Evolutionary conservation across 306 rosid genomes (phyloP).

Genomic region (Carpinus fangiana): DNA sequence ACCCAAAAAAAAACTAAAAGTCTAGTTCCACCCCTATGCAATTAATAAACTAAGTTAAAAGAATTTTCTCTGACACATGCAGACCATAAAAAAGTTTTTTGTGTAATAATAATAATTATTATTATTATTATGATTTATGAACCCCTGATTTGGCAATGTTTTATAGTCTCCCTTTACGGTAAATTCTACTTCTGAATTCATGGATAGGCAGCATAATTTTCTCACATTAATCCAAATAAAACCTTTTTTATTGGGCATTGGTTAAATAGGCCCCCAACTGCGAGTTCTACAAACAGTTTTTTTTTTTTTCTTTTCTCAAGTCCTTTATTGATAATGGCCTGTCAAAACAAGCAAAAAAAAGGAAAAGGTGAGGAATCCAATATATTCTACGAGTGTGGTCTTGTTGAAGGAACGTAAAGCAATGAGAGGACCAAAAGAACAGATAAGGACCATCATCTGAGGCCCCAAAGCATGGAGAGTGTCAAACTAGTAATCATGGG

Average conservation of each 20-base stretch:
- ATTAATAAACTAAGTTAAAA: too few species aligned
- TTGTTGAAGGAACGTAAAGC: slow-evolving; percentile 11
- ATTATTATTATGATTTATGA: too few species aligned
- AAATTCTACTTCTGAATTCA: background rate
- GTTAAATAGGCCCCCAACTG: background rate
- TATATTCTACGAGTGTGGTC: slow-evolving; percentile 12
- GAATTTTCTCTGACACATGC: too few species aligned
- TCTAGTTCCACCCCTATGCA: too few species aligned
- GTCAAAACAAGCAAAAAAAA: background rate
- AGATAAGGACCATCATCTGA: slow-evolving; percentile 10
- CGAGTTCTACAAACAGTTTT: background rate
- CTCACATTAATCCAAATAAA: background rate
- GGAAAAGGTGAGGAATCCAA: slow-evolving; percentile 19
- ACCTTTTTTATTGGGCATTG: background rate
- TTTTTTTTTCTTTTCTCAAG: background rate
- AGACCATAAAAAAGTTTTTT: too few species aligned
- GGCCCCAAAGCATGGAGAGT: slow-evolving; percentile 1
- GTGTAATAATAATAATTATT: too few species aligned
- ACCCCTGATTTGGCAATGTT: too few species aligned
- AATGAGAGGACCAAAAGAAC: slow-evolving; percentile 5
- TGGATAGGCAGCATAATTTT: background rate
- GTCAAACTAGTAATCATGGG: slow-evolving; percentile 21
- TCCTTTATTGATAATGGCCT: slow-evolving; percentile 2
- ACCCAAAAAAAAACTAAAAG: too few species aligned
- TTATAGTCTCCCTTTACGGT: background rate